Evolutionary conservation across 768 basidiomycete species (phyloP).

Genomic region (Lentinula lateritia): DNA sequence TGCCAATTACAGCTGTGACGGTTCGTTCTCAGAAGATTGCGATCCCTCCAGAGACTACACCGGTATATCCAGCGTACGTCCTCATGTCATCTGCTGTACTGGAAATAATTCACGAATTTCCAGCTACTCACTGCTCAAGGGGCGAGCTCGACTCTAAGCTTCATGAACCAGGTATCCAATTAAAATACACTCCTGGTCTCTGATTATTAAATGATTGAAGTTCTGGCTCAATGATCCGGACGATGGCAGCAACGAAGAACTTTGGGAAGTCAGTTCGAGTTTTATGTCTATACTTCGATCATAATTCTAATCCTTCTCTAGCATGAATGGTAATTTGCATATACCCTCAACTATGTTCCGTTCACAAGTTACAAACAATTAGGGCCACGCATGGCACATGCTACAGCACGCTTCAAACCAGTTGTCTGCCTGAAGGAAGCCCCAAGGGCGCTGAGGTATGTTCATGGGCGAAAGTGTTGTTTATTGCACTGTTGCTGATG

Average conservation of each 20-base stretch:
- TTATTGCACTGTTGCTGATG: not conserved
- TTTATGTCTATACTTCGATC: not conserved
- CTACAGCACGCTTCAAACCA: slow-evolving; percentile 50
- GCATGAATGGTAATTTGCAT: slow-evolving; percentile 55
- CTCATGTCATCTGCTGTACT: not conserved
- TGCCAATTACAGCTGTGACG: slow-evolving; percentile 46
- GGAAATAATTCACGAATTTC: not conserved
- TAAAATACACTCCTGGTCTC: not conserved
- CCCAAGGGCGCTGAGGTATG: slow-evolving; percentile 54
- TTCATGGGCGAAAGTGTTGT: not conserved
- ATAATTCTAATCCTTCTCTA: slow-evolving; percentile 16
- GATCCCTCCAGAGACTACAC: slow-evolving; percentile 43
- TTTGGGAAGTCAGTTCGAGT: slow-evolving; percentile 57
- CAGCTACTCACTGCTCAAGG: slow-evolving; percentile 55
- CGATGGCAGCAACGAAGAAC: slow-evolving; percentile 51
- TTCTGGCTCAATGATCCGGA: slow-evolving; percentile 52
- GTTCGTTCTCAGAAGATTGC: slow-evolving; percentile 31
- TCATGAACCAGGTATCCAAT: slow-evolving; percentile 40
- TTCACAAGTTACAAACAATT: not conserved
- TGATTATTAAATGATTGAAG: slow-evolving; percentile 16
- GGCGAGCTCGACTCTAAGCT: slow-evolving; percentile 50
- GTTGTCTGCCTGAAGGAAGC: slow-evolving; percentile 58
- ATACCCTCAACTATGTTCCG: not conserved
- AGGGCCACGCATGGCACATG: slow-evolving; percentile 55
- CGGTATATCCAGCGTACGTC: slow-evolving; percentile 32